Conservation (phyloP, 495 filamentous ascomycete genomes). For the Lepidopterella palustris region DNA sequence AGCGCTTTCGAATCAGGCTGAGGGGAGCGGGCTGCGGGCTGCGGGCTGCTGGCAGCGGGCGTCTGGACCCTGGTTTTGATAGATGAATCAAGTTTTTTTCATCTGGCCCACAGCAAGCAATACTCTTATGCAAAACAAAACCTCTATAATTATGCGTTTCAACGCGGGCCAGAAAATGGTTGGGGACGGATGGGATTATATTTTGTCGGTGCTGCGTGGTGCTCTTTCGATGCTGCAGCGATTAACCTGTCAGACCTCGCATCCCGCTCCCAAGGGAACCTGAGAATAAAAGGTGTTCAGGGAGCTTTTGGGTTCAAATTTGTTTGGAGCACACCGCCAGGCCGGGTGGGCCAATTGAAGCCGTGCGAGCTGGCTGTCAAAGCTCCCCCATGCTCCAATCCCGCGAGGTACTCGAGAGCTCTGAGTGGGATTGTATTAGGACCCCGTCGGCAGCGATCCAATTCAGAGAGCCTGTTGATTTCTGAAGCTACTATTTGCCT, state of each 20-base stretch:
- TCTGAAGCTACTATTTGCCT: not conserved
- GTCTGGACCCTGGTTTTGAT: too few species aligned
- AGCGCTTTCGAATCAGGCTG: too few species aligned
- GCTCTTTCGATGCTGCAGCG: not conserved
- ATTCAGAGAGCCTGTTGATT: not conserved
- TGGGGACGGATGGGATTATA: not conserved
- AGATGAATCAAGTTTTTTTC: too few species aligned
- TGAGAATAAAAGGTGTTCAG: not conserved
- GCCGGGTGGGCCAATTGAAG: not conserved
- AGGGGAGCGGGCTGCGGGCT: too few species aligned
- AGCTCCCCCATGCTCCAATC: not conserved
- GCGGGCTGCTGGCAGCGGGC: too few species aligned
- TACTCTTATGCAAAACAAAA: too few species aligned
- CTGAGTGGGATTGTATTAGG: not conserved
- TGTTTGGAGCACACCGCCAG: not conserved
- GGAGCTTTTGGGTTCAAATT: not conserved
- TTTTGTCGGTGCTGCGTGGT: too few species aligned
- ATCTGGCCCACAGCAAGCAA: too few species aligned
- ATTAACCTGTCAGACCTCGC: constrained; percentile 1
- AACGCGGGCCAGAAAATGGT: not conserved
- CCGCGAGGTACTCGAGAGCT: not conserved
- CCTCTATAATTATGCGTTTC: too few species aligned
- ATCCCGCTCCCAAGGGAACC: not conserved
- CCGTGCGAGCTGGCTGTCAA: not conserved
- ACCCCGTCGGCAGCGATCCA: not conserved